A percentile compares a stretch with the other conserved stretches of the same genome.
Conservation (phyloP, 768 basidiomycete genomes). For the Suillus placidus region DNA sequence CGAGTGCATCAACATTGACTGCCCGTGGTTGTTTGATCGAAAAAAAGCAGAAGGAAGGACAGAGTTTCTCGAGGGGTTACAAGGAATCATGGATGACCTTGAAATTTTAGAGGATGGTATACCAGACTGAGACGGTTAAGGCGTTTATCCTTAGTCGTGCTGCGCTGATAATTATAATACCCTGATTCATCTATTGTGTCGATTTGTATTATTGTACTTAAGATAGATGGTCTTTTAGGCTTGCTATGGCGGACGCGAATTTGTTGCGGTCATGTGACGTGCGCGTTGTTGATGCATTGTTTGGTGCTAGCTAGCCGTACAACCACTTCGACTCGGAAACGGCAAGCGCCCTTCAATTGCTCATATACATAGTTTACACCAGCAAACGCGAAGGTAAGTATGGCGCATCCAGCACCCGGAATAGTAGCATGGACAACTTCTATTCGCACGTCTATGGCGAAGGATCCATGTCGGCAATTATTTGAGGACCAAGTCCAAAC, state of each 20-base stretch:
- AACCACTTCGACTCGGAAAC: slow-evolving; percentile 7
- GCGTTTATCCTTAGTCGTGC: background rate
- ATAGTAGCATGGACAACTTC: slow-evolving; percentile 70
- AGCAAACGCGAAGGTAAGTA: slow-evolving; percentile 11
- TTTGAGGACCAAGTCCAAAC: slow-evolving; percentile 75
- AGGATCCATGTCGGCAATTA: slow-evolving; percentile 68
- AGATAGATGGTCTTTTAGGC: background rate
- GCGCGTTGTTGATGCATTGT: slow-evolving; percentile 31
- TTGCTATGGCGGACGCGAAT: background rate
- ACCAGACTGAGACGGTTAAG: background rate
- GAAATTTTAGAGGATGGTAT: slow-evolving; percentile 12
- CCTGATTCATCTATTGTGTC: background rate
- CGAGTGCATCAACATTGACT: slow-evolving; percentile 84
- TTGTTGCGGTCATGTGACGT: slow-evolving; percentile 29
- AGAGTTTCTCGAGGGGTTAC: slow-evolving; percentile 33
- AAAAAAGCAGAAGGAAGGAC: slow-evolving; percentile 54
- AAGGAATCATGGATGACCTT: slow-evolving; percentile 34
- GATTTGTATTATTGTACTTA: background rate
- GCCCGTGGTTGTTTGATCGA: slow-evolving; percentile 79
- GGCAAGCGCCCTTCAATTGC: background rate
- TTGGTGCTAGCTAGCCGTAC: slow-evolving; percentile 14
- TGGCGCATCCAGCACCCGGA: slow-evolving; percentile 36
- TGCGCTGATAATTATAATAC: background rate
- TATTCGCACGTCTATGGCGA: slow-evolving; percentile 68
- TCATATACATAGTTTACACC: background rate